These are phyloP conservation scores for Wickerhamiella cacticola DNA, from an alignment of 805 yeast species.

Conservation along the genomic window DNA sequence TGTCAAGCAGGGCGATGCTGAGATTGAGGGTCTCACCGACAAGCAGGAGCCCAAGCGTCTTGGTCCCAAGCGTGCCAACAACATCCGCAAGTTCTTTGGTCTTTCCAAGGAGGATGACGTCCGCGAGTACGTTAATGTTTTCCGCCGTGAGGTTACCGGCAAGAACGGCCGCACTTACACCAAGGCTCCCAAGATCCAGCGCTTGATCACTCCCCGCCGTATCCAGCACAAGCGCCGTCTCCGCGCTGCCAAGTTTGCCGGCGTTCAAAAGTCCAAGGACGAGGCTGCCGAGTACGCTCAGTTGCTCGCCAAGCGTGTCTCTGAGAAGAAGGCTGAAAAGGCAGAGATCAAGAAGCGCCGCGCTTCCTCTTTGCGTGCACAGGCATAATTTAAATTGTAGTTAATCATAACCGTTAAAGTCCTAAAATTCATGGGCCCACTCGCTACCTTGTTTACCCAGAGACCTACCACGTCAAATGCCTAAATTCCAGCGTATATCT, in stretches of 20 bases:
- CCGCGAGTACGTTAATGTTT: slow-evolving; percentile 59
- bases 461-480: no score
- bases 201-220: slow-evolving; percentile 97
- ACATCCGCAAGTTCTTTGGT: slow-evolving; percentile 99
- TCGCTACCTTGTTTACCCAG: no score
- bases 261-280: slow-evolving; percentile 98
- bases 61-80: slow-evolving; percentile 99
- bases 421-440: no score
- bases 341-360: slow-evolving; percentile 99
- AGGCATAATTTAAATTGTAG: slow-evolving; percentile 13
- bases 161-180: slow-evolving; percentile 98
- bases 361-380: slow-evolving; percentile 81
- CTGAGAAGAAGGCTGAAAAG: slow-evolving; percentile 96
- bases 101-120: slow-evolving; percentile 88
- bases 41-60: slow-evolving; percentile 93
- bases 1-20: slow-evolving; percentile 95
- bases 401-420: not conserved
- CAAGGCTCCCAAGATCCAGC: slow-evolving; percentile 99
- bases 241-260: slow-evolving; percentile 83
- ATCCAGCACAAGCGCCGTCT: slow-evolving; percentile 98
- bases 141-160: slow-evolving; percentile 88
- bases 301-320: slow-evolving; percentile 93
- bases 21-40: slow-evolving; percentile 93
- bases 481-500: no score
- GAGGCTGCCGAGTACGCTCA: slow-evolving; percentile 99